A percentile compares a stretch with the other conserved stretches of the same genome.
phyloP scores from a whole-genome alignment of 257 asterid species.

The Salvia hispanica region DNA sequence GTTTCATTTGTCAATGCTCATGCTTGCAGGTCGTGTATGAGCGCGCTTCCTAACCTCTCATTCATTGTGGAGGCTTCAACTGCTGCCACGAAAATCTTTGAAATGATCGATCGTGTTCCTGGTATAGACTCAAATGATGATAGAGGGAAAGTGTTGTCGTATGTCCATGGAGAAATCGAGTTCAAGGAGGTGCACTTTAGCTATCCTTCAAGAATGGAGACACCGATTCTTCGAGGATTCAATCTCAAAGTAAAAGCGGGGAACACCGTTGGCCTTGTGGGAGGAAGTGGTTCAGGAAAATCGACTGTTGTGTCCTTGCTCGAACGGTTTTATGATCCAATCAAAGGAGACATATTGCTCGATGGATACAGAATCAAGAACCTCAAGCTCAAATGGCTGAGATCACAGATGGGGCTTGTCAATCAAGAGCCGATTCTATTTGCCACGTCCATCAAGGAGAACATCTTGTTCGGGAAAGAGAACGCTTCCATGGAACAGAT shows the following conservation, averaged over 20 bases:
- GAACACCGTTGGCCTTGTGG: constrained; percentile 67
- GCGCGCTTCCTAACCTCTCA: constrained; percentile 66
- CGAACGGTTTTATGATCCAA: constrained; percentile 75
- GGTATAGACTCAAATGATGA: constrained; percentile 48
- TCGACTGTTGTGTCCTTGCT: constrained; percentile 66
- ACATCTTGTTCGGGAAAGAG: constrained; percentile 68
- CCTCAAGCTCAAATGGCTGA: constrained; percentile 67
- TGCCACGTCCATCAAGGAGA: constrained; percentile 70
- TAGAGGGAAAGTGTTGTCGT: constrained; percentile 46
- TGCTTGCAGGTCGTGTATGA: constrained; percentile 60
- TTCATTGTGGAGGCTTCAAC: constrained; percentile 57
- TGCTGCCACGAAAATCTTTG: constrained; percentile 55
- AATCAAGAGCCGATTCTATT: constrained; percentile 80
- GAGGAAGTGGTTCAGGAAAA: constrained; percentile 86
- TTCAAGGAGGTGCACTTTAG: constrained; percentile 63
- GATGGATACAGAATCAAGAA: constrained; percentile 57
- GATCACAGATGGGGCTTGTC: constrained; percentile 74
- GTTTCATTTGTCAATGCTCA: background rate
- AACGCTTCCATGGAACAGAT: constrained; percentile 61
- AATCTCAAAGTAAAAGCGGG: constrained; percentile 58
- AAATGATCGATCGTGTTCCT: constrained; percentile 54
- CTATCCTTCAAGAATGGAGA: constrained; percentile 67
- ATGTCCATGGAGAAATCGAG: constrained; percentile 61
- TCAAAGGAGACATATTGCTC: constrained; percentile 57
- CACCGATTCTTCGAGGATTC: constrained; percentile 55